These are phyloP conservation scores for Chlorociboria aeruginascens DNA, from an alignment of 495 filamentous ascomycete species.

Conservation along the genomic window DNA sequence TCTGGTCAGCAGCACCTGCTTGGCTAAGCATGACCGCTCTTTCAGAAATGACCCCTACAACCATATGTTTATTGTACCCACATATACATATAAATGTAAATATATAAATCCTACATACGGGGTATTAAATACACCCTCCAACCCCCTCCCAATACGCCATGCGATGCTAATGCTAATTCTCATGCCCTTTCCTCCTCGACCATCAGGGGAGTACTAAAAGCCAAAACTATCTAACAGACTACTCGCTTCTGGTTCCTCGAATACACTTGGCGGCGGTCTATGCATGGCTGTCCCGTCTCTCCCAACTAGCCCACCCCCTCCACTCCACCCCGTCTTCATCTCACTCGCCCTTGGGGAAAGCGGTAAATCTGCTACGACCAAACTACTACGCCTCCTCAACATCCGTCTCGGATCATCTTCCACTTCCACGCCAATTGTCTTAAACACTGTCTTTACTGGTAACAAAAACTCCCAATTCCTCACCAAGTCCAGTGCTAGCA, in stretches of 20 bases:
- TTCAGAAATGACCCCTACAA: too few species aligned
- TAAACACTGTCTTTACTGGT: conserved; percentile 28
- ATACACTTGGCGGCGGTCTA: conserved; percentile 64
- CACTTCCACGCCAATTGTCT: conserved; percentile 16
- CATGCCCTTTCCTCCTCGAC: background rate
- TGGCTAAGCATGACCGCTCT: too few species aligned
- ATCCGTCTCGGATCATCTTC: conserved; percentile 50
- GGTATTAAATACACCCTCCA: background rate
- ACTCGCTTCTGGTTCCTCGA: conserved; percentile 83
- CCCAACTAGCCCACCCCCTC: too few species aligned
- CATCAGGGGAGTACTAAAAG: conserved; percentile 29
- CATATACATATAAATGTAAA: too few species aligned
- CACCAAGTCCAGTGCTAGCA: conserved; percentile 80
- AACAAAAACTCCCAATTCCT: conserved; percentile 80
- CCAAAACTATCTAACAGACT: conserved; percentile 73
- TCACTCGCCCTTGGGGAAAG: conserved; percentile 21
- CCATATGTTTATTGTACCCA: too few species aligned
- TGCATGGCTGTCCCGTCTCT: conserved; percentile 15
- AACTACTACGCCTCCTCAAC: conserved; percentile 57
- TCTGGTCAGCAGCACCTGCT: too few species aligned
- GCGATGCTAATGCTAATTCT: background rate
- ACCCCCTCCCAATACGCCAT: background rate
- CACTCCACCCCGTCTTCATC: conserved; percentile 21
- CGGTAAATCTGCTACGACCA: conserved; percentile 74
- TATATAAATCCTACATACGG: too few species aligned